Evolutionary conservation across 176 grass and related monocot genomes (phyloP), one percentile per base, ranked within the genome.

Genomic region (barley (Hordeum vulgare)): DNA sequence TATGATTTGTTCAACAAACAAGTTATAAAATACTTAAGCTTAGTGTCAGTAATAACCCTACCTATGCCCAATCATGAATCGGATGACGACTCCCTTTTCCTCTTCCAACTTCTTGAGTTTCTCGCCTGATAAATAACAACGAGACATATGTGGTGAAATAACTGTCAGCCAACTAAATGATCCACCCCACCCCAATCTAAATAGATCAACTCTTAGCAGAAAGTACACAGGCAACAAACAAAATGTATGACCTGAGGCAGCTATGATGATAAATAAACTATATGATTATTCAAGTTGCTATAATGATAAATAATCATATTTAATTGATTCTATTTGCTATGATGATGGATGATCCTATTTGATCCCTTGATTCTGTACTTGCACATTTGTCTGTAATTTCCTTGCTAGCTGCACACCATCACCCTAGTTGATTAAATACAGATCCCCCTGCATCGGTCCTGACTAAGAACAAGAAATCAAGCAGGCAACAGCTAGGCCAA

Each of bases 1-100:
- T 10, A 31, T 18, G 42, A 45, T 13, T 28, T 20, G 5, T 15
- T 39, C 65, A 68, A 8, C 62, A 34, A 45, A 26, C 37, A 51
- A 36, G 56, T 62, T 64, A 31, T 28, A 28, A 51, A 25, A n/a
- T 51, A 58, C 29, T 85, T 29, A 71, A 77, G 29, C 42, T 29
- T 17, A 73, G 37, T 61, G 47, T 27, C 68, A 28, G 47, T 74
- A 36, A 54, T 74, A 36, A 54, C 65, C 39, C 51, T 95, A 98
- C 96, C 96, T 98, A 78, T 94, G 96, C 11, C 96, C 96, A 54
- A 98, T 95, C 41, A 71, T 98, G 68, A 98, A 98, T 8, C 96
- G 83, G 86, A 98, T 68, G 75, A 94, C 66, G 71, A 98, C 93
- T 87, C 91, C 93, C 74, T 94, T 98, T 78, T 97, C 85, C 33